phyloP scores from a whole-genome alignment of 73 alveolate genomes.

The Paramecium pentaurelia region DNA sequence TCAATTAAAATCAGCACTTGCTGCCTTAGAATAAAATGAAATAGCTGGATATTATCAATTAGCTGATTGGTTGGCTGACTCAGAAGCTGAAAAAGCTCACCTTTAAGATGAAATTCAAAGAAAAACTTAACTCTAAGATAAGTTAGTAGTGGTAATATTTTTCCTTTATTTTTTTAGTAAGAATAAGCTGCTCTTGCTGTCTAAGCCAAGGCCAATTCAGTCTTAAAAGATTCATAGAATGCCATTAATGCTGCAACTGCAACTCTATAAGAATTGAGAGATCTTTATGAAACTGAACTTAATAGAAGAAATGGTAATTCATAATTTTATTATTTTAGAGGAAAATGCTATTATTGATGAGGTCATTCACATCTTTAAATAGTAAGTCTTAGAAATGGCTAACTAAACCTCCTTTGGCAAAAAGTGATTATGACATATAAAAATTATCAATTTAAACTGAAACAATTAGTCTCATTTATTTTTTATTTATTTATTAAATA shows the following conservation, averaged over 20 bases:
- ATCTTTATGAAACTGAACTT: not conserved
- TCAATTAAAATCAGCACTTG: constrained; percentile 18
- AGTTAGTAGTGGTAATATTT: constrained; percentile 24
- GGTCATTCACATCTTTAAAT: constrained; percentile 45
- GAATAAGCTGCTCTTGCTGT: constrained; percentile 55
- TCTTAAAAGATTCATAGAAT: constrained; percentile 37
- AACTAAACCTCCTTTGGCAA: constrained; percentile 21
- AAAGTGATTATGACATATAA: constrained; percentile 7
- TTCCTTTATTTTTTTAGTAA: not conserved
- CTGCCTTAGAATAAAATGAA: constrained; percentile 21
- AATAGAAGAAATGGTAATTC: constrained; percentile 42
- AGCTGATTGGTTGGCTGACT: constrained; percentile 52
- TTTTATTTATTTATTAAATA: not conserved
- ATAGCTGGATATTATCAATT: constrained; percentile 37
- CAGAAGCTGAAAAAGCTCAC: constrained; percentile 39
- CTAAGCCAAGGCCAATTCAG: constrained; percentile 22
- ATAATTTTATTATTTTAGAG: not conserved
- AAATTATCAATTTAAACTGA: not conserved
- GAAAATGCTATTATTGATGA: constrained; percentile 51
- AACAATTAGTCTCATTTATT: not conserved
- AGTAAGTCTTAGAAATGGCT: constrained; percentile 46
- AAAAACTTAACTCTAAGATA: constrained; percentile 32
- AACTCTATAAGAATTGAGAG: not conserved
- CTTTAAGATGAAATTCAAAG: constrained; percentile 32
- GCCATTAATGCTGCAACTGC: constrained; percentile 38